A percentile compares a stretch with the other conserved stretches of the same genome.
Evolutionary conservation across 1,139 yeast genomes (phyloP).

Genomic region (Zygosaccharomyces pseudobailii): DNA sequence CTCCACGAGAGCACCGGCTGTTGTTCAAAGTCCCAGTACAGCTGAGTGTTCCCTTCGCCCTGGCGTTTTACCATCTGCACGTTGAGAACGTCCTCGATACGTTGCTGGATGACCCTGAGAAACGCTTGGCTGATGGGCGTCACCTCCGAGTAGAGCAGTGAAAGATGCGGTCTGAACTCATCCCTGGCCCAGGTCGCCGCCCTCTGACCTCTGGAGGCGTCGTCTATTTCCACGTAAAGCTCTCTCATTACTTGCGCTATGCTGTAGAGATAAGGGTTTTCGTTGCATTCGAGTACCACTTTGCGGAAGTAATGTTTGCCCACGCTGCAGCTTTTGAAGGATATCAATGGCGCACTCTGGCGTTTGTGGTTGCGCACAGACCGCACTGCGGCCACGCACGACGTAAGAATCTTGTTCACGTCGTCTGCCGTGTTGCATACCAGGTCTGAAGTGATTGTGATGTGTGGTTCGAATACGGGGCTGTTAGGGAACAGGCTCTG

Average conservation of each 20-base stretch:
- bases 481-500: slow-evolving; percentile 71
- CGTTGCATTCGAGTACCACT: slow-evolving; percentile 53
- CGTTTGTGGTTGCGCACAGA: slow-evolving; percentile 28
- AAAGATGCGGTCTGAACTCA: slow-evolving; percentile 70
- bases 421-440: slow-evolving; percentile 47
- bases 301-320: slow-evolving; percentile 54
- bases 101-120: slow-evolving; percentile 60
- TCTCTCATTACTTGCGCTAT: slow-evolving; percentile 70
- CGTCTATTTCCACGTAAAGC: slow-evolving; percentile 47
- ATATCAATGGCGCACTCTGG: slow-evolving; percentile 33
- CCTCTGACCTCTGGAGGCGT: slow-evolving; percentile 12
- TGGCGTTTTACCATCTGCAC: slow-evolving; percentile 37
- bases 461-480: slow-evolving; percentile 67
- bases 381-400: slow-evolving; percentile 61
- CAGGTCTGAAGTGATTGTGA: slow-evolving; percentile 65
- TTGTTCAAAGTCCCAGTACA: slow-evolving; percentile 21
- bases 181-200: slow-evolving; percentile 46
- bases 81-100: slow-evolving; percentile 65
- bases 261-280: slow-evolving; percentile 55
- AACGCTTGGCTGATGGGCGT: slow-evolving; percentile 69
- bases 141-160: slow-evolving; percentile 62
- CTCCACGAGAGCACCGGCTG: slow-evolving; percentile 25
- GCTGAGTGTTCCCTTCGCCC: slow-evolving; percentile 28
- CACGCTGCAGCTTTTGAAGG: slow-evolving; percentile 32
- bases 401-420: slow-evolving; percentile 57